Conservation (phyloP, 2,329 filamentous ascomycete genomes). For the Dactylellina leptospora region DNA sequence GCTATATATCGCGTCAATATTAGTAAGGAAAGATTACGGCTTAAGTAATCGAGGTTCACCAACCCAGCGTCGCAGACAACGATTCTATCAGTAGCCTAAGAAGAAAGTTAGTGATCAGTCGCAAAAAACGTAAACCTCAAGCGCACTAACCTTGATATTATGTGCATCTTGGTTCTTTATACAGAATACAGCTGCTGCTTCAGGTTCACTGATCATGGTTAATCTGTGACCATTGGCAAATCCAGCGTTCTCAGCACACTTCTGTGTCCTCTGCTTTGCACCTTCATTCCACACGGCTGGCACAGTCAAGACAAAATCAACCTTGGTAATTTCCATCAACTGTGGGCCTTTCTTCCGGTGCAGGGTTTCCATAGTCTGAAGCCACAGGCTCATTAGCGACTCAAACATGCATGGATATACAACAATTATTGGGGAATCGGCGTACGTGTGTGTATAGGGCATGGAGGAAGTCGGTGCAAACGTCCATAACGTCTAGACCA, state of each 20-base stretch:
- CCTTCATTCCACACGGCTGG: conserved; percentile 84
- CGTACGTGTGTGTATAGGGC: conserved; percentile 53
- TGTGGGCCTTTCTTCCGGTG: conserved; percentile 42
- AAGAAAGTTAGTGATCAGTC: conserved; percentile 11
- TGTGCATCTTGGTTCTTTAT: conserved; percentile 49
- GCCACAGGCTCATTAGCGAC: neutral
- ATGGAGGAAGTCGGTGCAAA: conserved; percentile 54
- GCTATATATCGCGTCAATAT: conserved; percentile 1
- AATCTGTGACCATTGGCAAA: conserved; percentile 51
- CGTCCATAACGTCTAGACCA: conserved; percentile 53
- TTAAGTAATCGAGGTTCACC: neutral
- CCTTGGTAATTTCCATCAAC: conserved; percentile 58
- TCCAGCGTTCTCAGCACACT: conserved; percentile 49
- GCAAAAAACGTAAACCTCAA: neutral
- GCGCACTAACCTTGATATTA: conserved; percentile 35
- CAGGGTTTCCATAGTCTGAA: conserved; percentile 42
- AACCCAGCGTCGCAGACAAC: conserved; percentile 50
- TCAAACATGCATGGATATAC: neutral
- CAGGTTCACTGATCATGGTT: conserved; percentile 51
- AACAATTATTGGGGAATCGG: neutral
- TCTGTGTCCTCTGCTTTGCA: conserved; percentile 66
- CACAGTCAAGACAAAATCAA: conserved; percentile 81
- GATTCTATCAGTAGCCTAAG: conserved; percentile 43
- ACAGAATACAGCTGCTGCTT: conserved; percentile 47
- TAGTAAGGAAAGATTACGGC: neutral